A percentile compares a stretch with the other conserved stretches of the same genome.
phyloP scores from a whole-genome alignment of 2,329 filamentous ascomycete genomes.

The Truncatella angustata region DNA sequence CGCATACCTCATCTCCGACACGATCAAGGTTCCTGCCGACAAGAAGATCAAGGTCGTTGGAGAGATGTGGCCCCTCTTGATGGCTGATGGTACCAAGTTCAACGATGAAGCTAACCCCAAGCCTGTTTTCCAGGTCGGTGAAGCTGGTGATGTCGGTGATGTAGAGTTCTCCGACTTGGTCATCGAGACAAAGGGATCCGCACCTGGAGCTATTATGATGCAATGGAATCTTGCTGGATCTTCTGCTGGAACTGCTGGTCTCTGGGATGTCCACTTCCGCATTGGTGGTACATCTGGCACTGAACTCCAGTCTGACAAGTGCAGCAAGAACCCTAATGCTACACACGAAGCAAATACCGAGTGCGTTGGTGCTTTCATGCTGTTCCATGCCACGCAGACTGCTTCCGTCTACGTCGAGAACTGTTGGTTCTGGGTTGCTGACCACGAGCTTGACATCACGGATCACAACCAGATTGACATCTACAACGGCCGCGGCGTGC shows the following conservation, averaged over 20 bases:
- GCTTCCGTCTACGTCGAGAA: conserved; percentile 82
- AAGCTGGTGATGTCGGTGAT: conserved; percentile 70
- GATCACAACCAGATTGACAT: conserved; percentile 80
- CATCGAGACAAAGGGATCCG: conserved; percentile 78
- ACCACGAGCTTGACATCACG: conserved; percentile 79
- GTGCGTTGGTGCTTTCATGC: conserved; percentile 73
- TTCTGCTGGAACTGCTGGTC: conserved; percentile 67
- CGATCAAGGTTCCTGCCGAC: conserved; percentile 60
- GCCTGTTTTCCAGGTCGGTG: conserved; percentile 82
- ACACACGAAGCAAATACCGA: conserved; percentile 60
- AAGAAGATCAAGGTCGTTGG: conserved; percentile 85
- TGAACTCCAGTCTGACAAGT: conserved; percentile 74
- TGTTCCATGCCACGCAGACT: conserved; percentile 62
- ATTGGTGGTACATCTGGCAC: conserved; percentile 86
- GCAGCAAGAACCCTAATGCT: conserved; percentile 70
- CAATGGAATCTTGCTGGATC: conserved; percentile 81
- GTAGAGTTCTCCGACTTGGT: conserved; percentile 89
- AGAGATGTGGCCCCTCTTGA: conserved; percentile 87
- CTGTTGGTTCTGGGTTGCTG: conserved; percentile 85
- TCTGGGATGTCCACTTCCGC: conserved; percentile 97
- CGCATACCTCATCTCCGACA: conserved; percentile 68
- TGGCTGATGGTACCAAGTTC: conserved; percentile 76
- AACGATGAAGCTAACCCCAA: conserved; percentile 71
- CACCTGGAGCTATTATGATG: conserved; percentile 85
- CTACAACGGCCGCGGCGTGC: conserved; percentile 82